A percentile compares a stretch with the other conserved stretches of the same genome.
phyloP scores from a whole-genome alignment of 441 rosid genomes.

The Manihot esculenta region DNA sequence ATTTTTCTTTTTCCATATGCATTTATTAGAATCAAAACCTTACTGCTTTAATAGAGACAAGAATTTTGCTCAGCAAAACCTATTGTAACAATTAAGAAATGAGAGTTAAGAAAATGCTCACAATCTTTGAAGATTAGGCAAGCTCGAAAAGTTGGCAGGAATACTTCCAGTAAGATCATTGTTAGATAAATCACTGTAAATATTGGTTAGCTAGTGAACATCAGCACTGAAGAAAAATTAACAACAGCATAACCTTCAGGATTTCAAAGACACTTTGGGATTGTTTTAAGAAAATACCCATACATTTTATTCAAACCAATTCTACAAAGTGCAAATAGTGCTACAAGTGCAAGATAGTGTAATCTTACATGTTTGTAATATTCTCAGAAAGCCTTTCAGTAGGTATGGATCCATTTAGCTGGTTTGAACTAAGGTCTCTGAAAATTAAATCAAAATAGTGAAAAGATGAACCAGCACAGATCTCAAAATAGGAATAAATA shows the following conservation, averaged over 20 bases:
- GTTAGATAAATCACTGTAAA: conserved; percentile 71
- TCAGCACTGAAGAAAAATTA: conserved; percentile 22
- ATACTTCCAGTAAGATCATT: conserved; percentile 71
- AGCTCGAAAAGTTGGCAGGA: conserved; percentile 63
- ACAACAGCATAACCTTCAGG: neutral
- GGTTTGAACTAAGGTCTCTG: conserved; percentile 91
- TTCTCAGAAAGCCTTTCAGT: conserved; percentile 53
- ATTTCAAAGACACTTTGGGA: neutral
- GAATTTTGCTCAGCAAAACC: conserved; percentile 10
- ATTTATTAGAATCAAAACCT: conserved; percentile 3
- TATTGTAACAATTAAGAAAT: conserved; percentile 18
- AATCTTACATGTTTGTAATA: conserved; percentile 85
- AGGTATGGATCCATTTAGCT: conserved; percentile 77
- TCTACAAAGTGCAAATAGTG: conserved; percentile 7
- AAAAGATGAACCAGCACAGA: conserved; percentile 16
- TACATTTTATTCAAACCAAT: neutral
- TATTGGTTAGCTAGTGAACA: conserved; percentile 21
- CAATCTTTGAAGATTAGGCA: conserved; percentile 77
- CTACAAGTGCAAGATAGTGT: conserved; percentile 20
- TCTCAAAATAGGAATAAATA: neutral
- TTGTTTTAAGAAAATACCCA: conserved; percentile 2
- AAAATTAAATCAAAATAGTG: conserved; percentile 23
- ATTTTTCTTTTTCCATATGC: too few species aligned
- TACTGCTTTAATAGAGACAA: conserved; percentile 1
- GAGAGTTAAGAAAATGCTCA: conserved; percentile 36